Conservation (phyloP, 1,284 basidiomycete genomes). For the Sanghuangporus weigelae region DNA sequence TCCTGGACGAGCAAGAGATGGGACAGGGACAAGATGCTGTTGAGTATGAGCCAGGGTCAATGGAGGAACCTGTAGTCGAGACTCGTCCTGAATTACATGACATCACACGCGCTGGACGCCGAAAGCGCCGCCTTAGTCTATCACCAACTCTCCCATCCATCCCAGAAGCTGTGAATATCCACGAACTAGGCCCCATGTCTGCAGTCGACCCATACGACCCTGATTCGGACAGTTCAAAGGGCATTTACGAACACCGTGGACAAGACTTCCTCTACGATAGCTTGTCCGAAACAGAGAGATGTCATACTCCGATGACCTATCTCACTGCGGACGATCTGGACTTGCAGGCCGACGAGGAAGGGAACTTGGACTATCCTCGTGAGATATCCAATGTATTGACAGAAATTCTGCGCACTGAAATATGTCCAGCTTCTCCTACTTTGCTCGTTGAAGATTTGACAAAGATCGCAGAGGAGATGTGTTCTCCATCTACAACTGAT, state of each 20-base stretch:
- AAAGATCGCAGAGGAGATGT: constrained; percentile 2
- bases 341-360: constrained; percentile 1
- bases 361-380: not conserved
- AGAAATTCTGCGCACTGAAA: not conserved
- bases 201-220: not conserved
- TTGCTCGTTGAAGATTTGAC: constrained; percentile 11
- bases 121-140: constrained; percentile 9
- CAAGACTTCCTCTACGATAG: constrained; percentile 14
- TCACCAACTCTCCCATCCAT: constrained; percentile 14
- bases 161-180: constrained; percentile 7
- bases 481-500: not conserved
- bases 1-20: not conserved
- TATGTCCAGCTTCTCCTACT: constrained; percentile 6
- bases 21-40: not conserved
- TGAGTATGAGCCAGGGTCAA: not conserved
- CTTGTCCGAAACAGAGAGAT: constrained; percentile 9
- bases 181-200: not conserved
- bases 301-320: constrained; percentile 6
- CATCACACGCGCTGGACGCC: not conserved
- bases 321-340: constrained; percentile 8
- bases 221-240: constrained; percentile 12
- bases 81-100: not conserved
- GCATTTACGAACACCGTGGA: constrained; percentile 13
- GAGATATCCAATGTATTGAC: not conserved
- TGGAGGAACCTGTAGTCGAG: not conserved